Evolutionary conservation across 345 rosid genomes (phyloP).

Genomic region (Mallotus nudiflorus): DNA sequence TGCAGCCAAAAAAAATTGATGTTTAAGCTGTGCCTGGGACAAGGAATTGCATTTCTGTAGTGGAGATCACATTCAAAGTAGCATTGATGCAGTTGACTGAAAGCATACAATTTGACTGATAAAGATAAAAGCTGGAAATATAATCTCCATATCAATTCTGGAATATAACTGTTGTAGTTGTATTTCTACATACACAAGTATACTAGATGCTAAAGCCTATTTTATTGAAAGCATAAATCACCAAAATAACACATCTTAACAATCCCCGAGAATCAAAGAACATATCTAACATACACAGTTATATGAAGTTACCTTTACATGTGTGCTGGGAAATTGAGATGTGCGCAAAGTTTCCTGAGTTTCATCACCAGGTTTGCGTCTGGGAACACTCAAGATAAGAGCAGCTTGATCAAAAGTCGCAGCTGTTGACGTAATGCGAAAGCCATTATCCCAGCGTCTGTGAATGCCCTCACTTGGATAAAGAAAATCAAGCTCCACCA

Average conservation of each 20-base stretch:
- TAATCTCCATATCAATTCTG: too few species aligned
- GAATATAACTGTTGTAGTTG: too few species aligned
- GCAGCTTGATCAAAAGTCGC: slow-evolving; percentile 45
- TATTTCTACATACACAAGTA: background rate
- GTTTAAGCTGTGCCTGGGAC: too few species aligned
- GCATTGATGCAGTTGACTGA: too few species aligned
- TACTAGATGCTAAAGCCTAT: background rate
- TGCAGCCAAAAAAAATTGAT: too few species aligned
- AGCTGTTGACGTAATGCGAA: slow-evolving; percentile 39
- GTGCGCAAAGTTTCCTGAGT: slow-evolving; percentile 43
- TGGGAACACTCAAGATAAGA: slow-evolving; percentile 41
- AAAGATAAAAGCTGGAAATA: too few species aligned
- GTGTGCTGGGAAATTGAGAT: slow-evolving; percentile 41
- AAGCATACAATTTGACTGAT: too few species aligned
- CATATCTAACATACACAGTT: background rate
- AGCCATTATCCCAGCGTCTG: slow-evolving; percentile 43
- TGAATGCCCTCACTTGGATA: slow-evolving; percentile 49
- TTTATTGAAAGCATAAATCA: background rate
- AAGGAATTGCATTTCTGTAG: too few species aligned
- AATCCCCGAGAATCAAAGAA: background rate
- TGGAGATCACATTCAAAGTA: too few species aligned
- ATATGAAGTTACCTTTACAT: slow-evolving; percentile 34
- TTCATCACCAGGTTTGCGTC: slow-evolving; percentile 35
- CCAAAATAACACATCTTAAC: background rate
- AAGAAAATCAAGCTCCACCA: slow-evolving; percentile 45